Conservation (phyloP, 192 early-diverging fungal genomes). For the Umbelopsis sp. region DNA sequence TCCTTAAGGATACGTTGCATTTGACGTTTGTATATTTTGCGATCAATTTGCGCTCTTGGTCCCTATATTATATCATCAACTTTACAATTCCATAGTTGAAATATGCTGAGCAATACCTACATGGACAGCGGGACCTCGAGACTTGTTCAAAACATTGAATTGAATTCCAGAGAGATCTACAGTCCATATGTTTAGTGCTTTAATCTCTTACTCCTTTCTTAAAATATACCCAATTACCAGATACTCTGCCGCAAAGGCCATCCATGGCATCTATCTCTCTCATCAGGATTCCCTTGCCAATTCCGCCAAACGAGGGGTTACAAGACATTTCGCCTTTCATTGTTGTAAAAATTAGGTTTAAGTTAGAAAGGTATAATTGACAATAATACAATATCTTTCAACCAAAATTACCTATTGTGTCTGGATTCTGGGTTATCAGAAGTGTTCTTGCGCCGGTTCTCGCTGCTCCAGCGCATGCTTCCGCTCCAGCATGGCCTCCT, state of each 20-base stretch:
- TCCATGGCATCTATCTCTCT: constrained; percentile 82
- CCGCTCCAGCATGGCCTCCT: constrained; percentile 84
- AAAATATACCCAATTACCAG: no score
- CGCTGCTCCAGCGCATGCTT: constrained; percentile 79
- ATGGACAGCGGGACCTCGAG: constrained; percentile 82
- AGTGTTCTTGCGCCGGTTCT: constrained; percentile 71
- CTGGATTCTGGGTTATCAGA: constrained; percentile 71
- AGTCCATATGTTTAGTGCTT: background rate
- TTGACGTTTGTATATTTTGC: constrained; percentile 73
- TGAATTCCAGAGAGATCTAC: constrained; percentile 76
- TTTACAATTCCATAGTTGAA: background rate
- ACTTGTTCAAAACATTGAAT: constrained; percentile 79
- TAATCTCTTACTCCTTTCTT: background rate
- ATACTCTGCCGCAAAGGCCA: constrained; percentile 79
- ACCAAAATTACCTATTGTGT: constrained; percentile 63
- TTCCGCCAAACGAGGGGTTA: constrained; percentile 85
- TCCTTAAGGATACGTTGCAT: constrained; percentile 64
- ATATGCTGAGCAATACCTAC: constrained; percentile 29
- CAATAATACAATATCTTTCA: background rate
- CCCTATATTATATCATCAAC: constrained; percentile 41
- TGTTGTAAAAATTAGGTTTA: background rate
- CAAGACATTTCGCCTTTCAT: constrained; percentile 80
- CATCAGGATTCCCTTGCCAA: constrained; percentile 82
- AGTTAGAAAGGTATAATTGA: background rate
- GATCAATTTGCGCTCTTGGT: constrained; percentile 81